Percentiles rank a stretch among this genome's conserved stretches.
phyloP scores from a whole-genome alignment of 2,329 filamentous ascomycete genomes.

The Chrysoporthe cubensis region DNA sequence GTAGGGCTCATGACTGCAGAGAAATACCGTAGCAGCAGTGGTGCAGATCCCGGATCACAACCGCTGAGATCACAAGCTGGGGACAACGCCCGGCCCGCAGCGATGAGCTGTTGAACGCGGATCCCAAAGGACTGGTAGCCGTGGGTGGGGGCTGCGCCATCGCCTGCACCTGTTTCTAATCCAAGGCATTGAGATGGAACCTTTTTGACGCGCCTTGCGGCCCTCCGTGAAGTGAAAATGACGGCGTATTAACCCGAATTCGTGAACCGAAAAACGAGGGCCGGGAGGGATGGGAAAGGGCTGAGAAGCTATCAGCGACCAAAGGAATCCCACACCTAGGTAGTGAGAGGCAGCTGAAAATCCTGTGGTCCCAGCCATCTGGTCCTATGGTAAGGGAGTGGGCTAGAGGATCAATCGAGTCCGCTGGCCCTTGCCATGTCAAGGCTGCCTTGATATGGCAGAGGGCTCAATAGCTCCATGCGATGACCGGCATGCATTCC shows the following conservation, averaged over 20 bases:
- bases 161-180: conserved; percentile 18
- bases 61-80: neutral
- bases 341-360: conserved; percentile 18
- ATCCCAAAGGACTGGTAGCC: neutral
- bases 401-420: neutral
- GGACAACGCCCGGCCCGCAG: conserved; percentile 5
- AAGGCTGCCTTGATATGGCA: neutral
- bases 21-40: neutral
- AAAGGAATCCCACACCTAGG: conserved; percentile 10
- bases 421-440: neutral
- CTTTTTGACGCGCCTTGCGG: neutral
- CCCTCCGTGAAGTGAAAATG: neutral
- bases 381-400: neutral
- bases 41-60: conserved; percentile 4
- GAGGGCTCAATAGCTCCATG: neutral
- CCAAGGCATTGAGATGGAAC: conserved; percentile 14
- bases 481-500: neutral
- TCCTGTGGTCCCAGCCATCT: conserved; percentile 6
- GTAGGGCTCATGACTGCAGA: conserved; percentile 22
- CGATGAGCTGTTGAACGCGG: neutral
- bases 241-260: conserved; percentile 8
- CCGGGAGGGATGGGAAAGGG: conserved; percentile 12
- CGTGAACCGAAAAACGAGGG: conserved; percentile 5
- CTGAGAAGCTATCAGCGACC: conserved; percentile 2
- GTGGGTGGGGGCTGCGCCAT: neutral